phyloP scores from a whole-genome alignment of 1,284 basidiomycete species.

The Naganishia liquefaciens region DNA sequence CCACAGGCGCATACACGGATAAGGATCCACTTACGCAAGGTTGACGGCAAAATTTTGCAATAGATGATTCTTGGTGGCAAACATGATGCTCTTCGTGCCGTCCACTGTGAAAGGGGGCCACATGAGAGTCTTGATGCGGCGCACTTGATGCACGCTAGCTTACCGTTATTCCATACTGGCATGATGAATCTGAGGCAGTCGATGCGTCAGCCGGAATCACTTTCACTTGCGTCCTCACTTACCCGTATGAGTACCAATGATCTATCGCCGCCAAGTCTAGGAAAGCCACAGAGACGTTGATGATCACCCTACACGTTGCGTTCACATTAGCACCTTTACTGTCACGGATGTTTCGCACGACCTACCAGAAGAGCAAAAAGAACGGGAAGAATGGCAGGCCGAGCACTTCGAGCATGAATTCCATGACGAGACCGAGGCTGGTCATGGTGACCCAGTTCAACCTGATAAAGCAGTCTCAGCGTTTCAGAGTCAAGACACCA shows the following conservation, averaged over 20 bases:
- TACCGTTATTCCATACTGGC: slow-evolving; percentile 46
- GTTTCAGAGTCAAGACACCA: background rate
- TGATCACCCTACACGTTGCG: slow-evolving; percentile 25
- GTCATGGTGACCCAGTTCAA: slow-evolving; percentile 46
- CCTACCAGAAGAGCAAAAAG: slow-evolving; percentile 50
- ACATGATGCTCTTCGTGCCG: slow-evolving; percentile 44
- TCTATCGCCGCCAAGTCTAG: slow-evolving; percentile 42
- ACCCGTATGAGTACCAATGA: slow-evolving; percentile 46
- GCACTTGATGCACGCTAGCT: slow-evolving; percentile 17
- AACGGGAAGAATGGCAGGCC: slow-evolving; percentile 48
- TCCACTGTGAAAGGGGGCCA: slow-evolving; percentile 37
- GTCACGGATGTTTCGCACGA: slow-evolving; percentile 11
- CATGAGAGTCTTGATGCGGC: background rate
- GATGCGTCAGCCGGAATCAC: background rate
- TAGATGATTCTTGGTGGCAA: slow-evolving; percentile 48
- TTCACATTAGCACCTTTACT: background rate
- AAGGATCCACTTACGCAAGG: slow-evolving; percentile 37
- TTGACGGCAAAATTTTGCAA: slow-evolving; percentile 48
- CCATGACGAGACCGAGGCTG: slow-evolving; percentile 47
- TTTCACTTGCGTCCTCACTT: background rate
- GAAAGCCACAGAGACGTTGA: slow-evolving; percentile 43
- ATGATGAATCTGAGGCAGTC: slow-evolving; percentile 37
- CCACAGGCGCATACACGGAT: too few species aligned
- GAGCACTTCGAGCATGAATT: slow-evolving; percentile 43
- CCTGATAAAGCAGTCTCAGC: slow-evolving; percentile 1